Base-by-base conservation (phyloP, 352 stramenopile species). In the Phytophthora chlamydospora region DNA sequence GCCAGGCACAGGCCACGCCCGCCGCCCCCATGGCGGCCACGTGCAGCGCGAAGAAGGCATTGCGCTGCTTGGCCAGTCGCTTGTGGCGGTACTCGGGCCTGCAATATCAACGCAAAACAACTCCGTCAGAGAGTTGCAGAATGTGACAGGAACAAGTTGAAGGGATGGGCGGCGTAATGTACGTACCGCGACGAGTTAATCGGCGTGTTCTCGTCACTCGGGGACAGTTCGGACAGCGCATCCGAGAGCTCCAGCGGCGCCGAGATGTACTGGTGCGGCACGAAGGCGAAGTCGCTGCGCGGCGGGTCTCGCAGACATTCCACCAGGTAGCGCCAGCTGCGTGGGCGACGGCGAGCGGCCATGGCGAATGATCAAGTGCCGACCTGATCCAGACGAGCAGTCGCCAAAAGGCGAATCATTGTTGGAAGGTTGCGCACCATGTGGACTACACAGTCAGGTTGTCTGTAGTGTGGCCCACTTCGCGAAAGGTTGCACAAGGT, bases 211-310 rank as follows among this genome's bases (percentile, higher is more conserved):
- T 92, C 81, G 27, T 92, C 76, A 36, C 70, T 78, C 0, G 71
- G 66, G 16, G 78, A 83, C 14, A 68, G 62, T 44, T 69, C 44
- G 0, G 69, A 69, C 33, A 29, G 24, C 24, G 36, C 54, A 19
- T 75, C 55, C 51, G 72, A 68, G 38, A 79, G 44, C 56, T 79
- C 67, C 21, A 60, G 21, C n/a, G 78, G 75, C 8, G 75, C 76
- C 42, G 76, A 72, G 16, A 91, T 76, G 66, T 93, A 91, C 50
- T 90, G 80, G 58, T 93, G 85, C 47, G 85, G 82, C 51, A 93
- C 82, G 51, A 93, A 93, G 9, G 83, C 84, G 61, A 91, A 93
- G 56, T 91, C 85, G 57, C 80, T 91, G 39, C 85, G 82, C 43
- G 77, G 60, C 8, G 85, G 85, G 29, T 91, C 80, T 1, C 76